These are phyloP conservation scores for Podila minutissima DNA, from an alignment of 192 early-diverging fungal species.

Conservation along the genomic window DNA sequence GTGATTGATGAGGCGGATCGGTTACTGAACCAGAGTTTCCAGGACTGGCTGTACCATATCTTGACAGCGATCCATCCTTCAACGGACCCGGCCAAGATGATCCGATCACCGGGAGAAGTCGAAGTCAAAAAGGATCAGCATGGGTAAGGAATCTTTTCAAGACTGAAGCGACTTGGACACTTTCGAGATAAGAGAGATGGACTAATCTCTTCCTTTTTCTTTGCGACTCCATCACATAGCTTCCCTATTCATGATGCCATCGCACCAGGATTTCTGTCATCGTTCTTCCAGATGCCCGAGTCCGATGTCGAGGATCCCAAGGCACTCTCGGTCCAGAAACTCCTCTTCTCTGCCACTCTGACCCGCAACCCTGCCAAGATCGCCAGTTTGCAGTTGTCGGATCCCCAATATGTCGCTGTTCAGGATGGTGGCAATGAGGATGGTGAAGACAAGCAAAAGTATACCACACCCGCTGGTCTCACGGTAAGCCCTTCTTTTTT, in stretches of 20 bases:
- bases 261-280: slow-evolving; percentile 54
- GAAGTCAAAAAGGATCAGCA: slow-evolving; percentile 26
- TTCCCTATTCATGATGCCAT: slow-evolving; percentile 61
- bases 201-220: not conserved
- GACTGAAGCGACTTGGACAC: too few species aligned
- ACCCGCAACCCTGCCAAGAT: slow-evolving; percentile 94
- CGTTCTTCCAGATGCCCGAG: slow-evolving; percentile 54
- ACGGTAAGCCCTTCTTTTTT: slow-evolving; percentile 46
- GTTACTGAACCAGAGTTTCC: slow-evolving; percentile 89
- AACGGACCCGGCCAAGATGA: slow-evolving; percentile 19
- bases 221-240: slow-evolving; percentile 11
- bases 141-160: slow-evolving; percentile 13
- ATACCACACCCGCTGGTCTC: slow-evolving; percentile 63
- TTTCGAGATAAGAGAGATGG: too few species aligned
- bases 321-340: slow-evolving; percentile 78
- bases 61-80: slow-evolving; percentile 66
- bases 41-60: slow-evolving; percentile 89
- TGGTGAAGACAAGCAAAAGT: slow-evolving; percentile 56
- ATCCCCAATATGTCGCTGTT: slow-evolving; percentile 89
- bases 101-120: slow-evolving; percentile 1
- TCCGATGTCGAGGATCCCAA: slow-evolving; percentile 63
- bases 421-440: slow-evolving; percentile 52
- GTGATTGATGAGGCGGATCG: slow-evolving; percentile 98
- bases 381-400: slow-evolving; percentile 78
- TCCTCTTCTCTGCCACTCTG: slow-evolving; percentile 96